Conservation (phyloP, 352 stramenopile species). For the Pythium chondricola region DNA sequence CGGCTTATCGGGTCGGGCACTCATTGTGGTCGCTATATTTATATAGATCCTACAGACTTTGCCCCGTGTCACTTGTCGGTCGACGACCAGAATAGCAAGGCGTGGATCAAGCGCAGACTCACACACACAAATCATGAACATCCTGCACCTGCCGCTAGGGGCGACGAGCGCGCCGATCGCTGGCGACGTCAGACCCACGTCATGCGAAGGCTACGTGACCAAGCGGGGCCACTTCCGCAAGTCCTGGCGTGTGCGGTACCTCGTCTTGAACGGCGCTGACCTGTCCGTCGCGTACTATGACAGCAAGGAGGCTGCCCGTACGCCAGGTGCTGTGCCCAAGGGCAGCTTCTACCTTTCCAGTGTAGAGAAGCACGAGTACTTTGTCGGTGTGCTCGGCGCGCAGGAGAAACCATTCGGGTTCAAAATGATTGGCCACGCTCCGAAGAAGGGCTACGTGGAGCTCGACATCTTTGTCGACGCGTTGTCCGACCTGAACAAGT, state of each 20-base stretch:
- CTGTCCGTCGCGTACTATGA: conserved; percentile 72
- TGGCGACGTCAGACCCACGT: conserved; percentile 36
- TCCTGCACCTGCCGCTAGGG: conserved; percentile 36
- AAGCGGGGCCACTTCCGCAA: conserved; percentile 83
- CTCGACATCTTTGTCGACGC: conserved; percentile 75
- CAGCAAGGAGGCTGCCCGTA: conserved; percentile 50
- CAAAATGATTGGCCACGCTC: conserved; percentile 79
- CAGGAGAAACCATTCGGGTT: conserved; percentile 78
- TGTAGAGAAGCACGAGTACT: conserved; percentile 76
- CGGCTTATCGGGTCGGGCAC: too few relatives aligned
- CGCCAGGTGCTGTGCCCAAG: conserved; percentile 27
- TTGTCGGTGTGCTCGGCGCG: conserved; percentile 53
- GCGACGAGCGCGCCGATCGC: conserved; percentile 15
- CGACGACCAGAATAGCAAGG: too few relatives aligned
- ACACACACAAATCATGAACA: conserved; percentile 34
- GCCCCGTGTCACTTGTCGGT: too few relatives aligned
- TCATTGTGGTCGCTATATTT: too few relatives aligned
- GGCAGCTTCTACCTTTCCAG: conserved; percentile 73
- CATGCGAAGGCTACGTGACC: conserved; percentile 81
- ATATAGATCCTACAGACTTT: neutral
- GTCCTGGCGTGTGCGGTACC: conserved; percentile 75
- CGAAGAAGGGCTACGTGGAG: conserved; percentile 69
- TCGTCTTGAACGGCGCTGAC: conserved; percentile 66
- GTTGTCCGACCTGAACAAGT: conserved; percentile 58
- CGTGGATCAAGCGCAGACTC: too few relatives aligned